Base-by-base conservation (phyloP, 352 stramenopile species). In the Phytophthora boehmeriae region DNA sequence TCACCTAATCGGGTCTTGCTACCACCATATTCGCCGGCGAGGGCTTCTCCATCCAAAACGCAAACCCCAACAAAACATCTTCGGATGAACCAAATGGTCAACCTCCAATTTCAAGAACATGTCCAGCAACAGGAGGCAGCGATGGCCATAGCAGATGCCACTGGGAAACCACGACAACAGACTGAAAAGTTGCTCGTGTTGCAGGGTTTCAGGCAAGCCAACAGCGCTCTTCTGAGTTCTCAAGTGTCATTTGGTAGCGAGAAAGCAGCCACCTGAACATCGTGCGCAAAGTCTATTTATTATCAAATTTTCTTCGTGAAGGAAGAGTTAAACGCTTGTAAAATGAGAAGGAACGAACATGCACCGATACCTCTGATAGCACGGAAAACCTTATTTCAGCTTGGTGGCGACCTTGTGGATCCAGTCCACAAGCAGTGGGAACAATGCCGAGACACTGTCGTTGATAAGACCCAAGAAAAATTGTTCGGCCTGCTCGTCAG, bases 401-500 rank as follows among this genome's bases (percentile, higher is more conserved):
- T 75, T 82, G 9, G 71, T 91, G 25, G 83, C 83, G 34, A 90
- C 62, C 68, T 96, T 95, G 71, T 97, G 90, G 20, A 95, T 92
- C 59, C 90, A 89, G 49, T 97, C 90, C 48, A 95, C 80, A 54
- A 97, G 71, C 45, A 94, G 74, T 11, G 87, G 88, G 68, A 96
- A 81, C 64, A 99, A 78, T 17, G 97, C 96, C 28, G 83, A 90
- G 27, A 99, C 85, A 66, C 90, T 98, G 63, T 99, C 96, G 54
- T 90, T 94, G 63, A 99, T 99, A 23, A 99, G 86, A 5, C 80
- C 83, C 8, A 99, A 68, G 67, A 99, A 99, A 78, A 98, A 99
- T 30, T 95, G 80, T 57, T 99, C 97, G 5, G 97, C 97, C 66
- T 99, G 91, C 66, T 99, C 97, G 73, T 99, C 97, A 8, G 89